Percentiles rank a stretch among this genome's conserved stretches.
Conservation (phyloP, 2,329 filamentous ascomycete species). For the Ophiocordyceps polyrhachis-furcata region DNA sequence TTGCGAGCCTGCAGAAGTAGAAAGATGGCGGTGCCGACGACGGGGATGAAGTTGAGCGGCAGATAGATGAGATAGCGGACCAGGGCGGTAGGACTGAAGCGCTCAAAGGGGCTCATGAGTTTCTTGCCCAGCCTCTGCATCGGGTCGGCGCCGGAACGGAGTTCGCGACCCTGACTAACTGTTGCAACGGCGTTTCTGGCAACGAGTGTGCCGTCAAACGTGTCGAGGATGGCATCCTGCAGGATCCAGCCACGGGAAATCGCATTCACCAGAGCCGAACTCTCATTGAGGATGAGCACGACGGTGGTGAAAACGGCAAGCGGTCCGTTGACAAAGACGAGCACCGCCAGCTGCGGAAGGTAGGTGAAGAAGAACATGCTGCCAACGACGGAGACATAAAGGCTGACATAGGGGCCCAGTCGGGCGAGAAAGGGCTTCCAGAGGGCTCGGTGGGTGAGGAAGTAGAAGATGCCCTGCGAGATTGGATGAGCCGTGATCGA, state of each 20-base stretch:
- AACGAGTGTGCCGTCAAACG: constrained; percentile 60
- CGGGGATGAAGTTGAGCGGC: constrained; percentile 81
- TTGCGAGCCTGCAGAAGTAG: constrained; percentile 52
- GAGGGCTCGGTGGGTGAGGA: constrained; percentile 32
- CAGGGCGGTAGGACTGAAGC: constrained; percentile 41
- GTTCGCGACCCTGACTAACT: constrained; percentile 55
- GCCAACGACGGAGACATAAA: constrained; percentile 53
- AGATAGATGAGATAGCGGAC: constrained; percentile 71
- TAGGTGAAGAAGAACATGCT: constrained; percentile 84
- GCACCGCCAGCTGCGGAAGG: constrained; percentile 61
- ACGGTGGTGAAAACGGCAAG: constrained; percentile 56
- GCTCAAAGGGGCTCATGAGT: constrained; percentile 36
- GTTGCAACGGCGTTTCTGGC: constrained; percentile 34
- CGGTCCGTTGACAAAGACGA: constrained; percentile 72
- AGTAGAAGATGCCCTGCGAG: constrained; percentile 39
- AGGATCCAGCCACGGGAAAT: constrained; percentile 54
- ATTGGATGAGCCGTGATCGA: not conserved
- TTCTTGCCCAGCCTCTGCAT: constrained; percentile 38
- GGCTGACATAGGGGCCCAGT: constrained; percentile 41
- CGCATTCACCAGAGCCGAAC: constrained; percentile 36
- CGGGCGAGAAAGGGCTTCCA: constrained; percentile 40
- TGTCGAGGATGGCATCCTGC: constrained; percentile 68
- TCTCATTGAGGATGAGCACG: constrained; percentile 46
- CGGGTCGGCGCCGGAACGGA: constrained; percentile 42
- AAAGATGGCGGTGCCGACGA: constrained; percentile 70